Conservation (phyloP, 2,329 filamentous ascomycete species). For the Sclerotinia nivalis region DNA sequence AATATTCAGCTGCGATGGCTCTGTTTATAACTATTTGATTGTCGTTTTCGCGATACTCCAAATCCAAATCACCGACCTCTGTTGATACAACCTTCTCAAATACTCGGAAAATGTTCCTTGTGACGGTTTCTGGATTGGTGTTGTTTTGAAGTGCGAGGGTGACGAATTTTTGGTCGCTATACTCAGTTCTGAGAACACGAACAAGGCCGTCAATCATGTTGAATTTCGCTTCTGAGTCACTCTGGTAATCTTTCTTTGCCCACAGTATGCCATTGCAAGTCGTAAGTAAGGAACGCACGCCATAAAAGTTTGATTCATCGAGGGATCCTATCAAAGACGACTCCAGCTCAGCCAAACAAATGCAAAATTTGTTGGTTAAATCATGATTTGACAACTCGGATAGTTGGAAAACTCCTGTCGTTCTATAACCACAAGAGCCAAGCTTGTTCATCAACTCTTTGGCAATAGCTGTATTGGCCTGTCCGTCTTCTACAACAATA, state of each 20-base stretch:
- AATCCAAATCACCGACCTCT: constrained; percentile 24
- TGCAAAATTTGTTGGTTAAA: background rate
- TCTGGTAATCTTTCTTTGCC: background rate
- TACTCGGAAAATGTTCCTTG: background rate
- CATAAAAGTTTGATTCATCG: background rate
- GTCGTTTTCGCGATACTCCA: constrained; percentile 12
- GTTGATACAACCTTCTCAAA: background rate
- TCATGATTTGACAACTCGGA: background rate
- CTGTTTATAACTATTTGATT: background rate
- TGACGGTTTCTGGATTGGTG: too few relatives aligned
- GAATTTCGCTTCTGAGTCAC: background rate
- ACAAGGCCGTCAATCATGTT: constrained; percentile 3
- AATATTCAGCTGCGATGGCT: background rate
- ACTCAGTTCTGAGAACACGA: background rate
- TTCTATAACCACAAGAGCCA: background rate
- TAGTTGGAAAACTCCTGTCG: background rate
- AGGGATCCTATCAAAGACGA: background rate
- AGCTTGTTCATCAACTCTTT: background rate
- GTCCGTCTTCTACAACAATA: background rate
- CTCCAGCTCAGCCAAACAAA: background rate
- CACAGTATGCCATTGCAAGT: background rate
- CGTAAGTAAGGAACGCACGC: background rate
- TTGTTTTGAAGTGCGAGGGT: background rate
- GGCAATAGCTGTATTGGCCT: background rate
- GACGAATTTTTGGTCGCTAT: background rate